Base-by-base conservation (phyloP, 139 green algal species). In the Asterochloris sp. region DNA sequence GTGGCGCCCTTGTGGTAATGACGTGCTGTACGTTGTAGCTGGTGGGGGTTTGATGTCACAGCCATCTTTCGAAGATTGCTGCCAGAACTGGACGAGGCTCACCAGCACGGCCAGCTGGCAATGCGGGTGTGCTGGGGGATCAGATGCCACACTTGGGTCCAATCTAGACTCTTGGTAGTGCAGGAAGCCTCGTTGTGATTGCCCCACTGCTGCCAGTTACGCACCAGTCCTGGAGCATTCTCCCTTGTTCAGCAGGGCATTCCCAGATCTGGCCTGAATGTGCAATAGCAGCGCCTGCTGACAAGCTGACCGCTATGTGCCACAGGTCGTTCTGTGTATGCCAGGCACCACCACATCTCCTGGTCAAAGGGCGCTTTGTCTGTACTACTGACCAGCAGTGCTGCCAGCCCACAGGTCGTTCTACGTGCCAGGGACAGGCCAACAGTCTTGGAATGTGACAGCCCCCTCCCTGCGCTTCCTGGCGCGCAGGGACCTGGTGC, bases 401-500 rank as follows among this genome's bases (percentile, higher is more conserved):
- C 17, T 16, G 21, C 11, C 13, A 23, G 21, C 54, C 23, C 54
- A 68, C 64, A 80, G 84, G 82, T 68, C 79, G 54, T 89, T 89
- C 64, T 86, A 86, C 68, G 74, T 88, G 23, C 86, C 86, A 0
- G 86, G 86, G 6, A 62, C 60, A 62, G 73, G 27, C 28, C 71
- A 84, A 67, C 28, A 74, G 1, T 84, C 75, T 54, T 88, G 86
- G 86, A 89, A 89, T 76, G 73, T 82, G n/a, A 66, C 63, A 10
- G 69, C 76, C 12, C 86, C 86, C 0, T 62, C 83, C 26, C 27
- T 87, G 62, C 78, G 84, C 61, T 80, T 89, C 62, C 38, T 89
- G 54, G 69, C 82, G 74, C 81, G 84, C 26, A 27, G 11, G 26
- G 77, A 81, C 0, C 69, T 62, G 26, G n/a, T 81, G 14, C n/a